A percentile compares a stretch with the other conserved stretches of the same genome.
These are phyloP conservation scores for Colletotrichum tropicale DNA, from an alignment of 2,329 filamentous ascomycete genomes.

Conservation along the genomic window DNA sequence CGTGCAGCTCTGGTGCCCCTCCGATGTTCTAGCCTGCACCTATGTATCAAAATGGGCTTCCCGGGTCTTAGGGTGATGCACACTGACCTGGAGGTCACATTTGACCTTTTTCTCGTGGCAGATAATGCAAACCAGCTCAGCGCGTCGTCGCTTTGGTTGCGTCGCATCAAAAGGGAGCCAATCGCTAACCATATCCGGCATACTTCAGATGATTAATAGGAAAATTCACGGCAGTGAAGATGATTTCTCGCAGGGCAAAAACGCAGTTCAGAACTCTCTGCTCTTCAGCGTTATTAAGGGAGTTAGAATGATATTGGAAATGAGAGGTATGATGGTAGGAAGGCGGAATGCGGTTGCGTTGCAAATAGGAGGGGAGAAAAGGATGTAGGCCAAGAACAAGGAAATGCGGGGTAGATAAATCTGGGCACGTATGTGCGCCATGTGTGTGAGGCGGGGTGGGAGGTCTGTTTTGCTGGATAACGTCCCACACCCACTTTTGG, in stretches of 20 bases:
- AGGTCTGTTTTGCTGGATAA: neutral
- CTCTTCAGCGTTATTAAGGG: neutral
- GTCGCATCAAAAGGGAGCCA: constrained; percentile 35
- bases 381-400: neutral
- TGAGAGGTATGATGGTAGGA: neutral
- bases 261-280: neutral
- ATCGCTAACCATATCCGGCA: constrained; percentile 32
- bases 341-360: neutral
- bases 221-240: neutral
- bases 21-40: constrained; percentile 19
- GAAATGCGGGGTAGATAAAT: neutral
- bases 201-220: constrained; percentile 9
- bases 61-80: neutral
- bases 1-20: constrained; percentile 29
- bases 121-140: constrained; percentile 30
- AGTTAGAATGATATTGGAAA: neutral
- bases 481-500: too few species aligned
- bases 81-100: constrained; percentile 33
- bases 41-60: neutral
- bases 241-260: neutral
- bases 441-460: neutral
- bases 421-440: neutral
- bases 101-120: constrained; percentile 41
- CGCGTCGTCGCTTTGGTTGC: constrained; percentile 36
- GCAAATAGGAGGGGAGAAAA: neutral